A percentile compares a stretch with the other conserved stretches of the same genome.
Evolutionary conservation across 2,329 filamentous ascomycete species (phyloP).

Genomic region (Microascus cirrosus): DNA sequence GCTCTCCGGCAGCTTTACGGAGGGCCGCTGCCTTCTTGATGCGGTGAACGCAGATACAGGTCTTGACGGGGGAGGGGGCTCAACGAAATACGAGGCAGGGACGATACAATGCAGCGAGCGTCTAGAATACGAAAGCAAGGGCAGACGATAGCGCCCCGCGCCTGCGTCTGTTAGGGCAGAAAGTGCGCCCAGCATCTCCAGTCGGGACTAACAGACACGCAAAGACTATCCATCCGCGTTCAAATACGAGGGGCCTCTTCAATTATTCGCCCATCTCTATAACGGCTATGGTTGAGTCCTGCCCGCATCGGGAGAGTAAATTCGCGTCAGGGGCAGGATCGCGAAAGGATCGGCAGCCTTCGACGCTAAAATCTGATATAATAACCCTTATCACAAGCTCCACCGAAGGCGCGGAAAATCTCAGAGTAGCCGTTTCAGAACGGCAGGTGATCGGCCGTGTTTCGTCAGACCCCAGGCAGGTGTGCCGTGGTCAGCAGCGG

Average conservation of each 20-base stretch:
- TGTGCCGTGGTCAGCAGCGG: background rate
- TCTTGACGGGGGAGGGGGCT: background rate
- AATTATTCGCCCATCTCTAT: background rate
- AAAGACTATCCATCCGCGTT: background rate
- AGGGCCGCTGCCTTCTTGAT: too few relatives aligned
- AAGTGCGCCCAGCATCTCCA: background rate
- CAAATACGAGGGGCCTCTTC: background rate
- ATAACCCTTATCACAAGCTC: background rate
- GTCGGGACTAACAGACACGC: background rate
- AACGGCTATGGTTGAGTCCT: background rate
- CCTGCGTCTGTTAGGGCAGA: background rate
- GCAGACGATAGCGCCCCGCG: background rate
- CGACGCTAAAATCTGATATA: background rate
- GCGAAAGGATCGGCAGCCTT: background rate
- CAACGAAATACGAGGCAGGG: background rate
- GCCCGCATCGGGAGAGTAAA: background rate
- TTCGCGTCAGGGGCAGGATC: background rate
- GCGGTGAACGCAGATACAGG: background rate
- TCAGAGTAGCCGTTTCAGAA: background rate
- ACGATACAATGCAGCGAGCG: background rate
- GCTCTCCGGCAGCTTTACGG: too few relatives aligned
- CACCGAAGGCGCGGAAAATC: background rate
- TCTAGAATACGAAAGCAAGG: background rate
- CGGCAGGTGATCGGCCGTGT: background rate
- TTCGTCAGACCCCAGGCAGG: background rate